Evolutionary conservation across 192 early-diverging fungal species (phyloP), one percentile per base, ranked within the genome.

Genomic region (Podila clonocystis): DNA sequence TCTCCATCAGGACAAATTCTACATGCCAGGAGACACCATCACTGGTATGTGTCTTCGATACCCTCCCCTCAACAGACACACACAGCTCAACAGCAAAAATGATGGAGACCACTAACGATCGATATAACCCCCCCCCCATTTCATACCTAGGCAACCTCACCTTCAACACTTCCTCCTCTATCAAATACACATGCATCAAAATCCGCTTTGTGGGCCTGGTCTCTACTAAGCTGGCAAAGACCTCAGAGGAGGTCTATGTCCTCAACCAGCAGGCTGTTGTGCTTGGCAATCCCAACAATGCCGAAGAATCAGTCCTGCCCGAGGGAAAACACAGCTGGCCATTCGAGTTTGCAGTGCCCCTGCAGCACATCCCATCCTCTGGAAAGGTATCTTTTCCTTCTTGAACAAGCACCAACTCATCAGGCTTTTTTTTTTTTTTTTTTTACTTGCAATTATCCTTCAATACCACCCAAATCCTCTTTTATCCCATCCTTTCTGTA

Each of bases 281-380:
- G 1, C 7, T 69, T 26, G 74, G 74, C 5, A 62, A 69, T 34
- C 62, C 66, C 5, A 69, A 68, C 38, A 75, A 75, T 45, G 52
- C 65, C 6, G 33, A 52, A 3, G 74, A 75, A 30, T 36, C 28
- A 50, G 2, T 36, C 15, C 41, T 75, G 9, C 52, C 58, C 12
- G 67, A 69, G 36, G 74, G 74, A 8, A 68, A 75, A 22, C 52
- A 75, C 57, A 50, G 36, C 22, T 75, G 74, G 74, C 67, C 74
- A 2, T 75, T 75, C 55, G 19, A 63, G 41, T 75, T 75, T 52
- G 49, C 50, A 1, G 34, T 75, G 7, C 74, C 74, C 1, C 55
- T 64, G 22, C 74, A 75, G 22, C 74, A 75, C 31, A 11, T 69
- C 17, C 74, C 74, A 3, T 75, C 74, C 0, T 65, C 62, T 20